phyloP scores from a whole-genome alignment of 441 rosid species.

The Adansonia grandidieri region DNA sequence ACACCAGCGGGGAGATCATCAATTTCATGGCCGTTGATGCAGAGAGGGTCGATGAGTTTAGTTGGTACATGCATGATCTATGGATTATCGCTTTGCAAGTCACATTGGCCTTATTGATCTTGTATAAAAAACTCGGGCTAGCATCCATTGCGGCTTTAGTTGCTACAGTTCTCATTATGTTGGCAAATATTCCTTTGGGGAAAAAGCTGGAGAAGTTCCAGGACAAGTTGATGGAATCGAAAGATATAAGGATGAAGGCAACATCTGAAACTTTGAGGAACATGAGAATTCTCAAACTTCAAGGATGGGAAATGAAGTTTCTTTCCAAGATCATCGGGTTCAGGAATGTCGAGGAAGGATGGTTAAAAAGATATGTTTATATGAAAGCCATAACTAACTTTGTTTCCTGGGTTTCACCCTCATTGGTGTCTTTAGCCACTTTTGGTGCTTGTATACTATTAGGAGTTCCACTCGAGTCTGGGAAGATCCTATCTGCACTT shows the following conservation, averaged over 20 bases:
- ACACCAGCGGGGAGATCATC: constrained; percentile 64
- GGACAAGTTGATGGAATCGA: constrained; percentile 58
- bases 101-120: constrained; percentile 50
- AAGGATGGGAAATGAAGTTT: constrained; percentile 79
- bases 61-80: constrained; percentile 55
- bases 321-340: constrained; percentile 52
- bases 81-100: constrained; percentile 59
- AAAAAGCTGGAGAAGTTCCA: constrained; percentile 50
- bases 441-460: constrained; percentile 56
- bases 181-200: constrained; percentile 57
- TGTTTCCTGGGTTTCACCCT: constrained; percentile 60
- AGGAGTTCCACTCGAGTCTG: constrained; percentile 60
- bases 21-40: constrained; percentile 73
- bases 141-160: constrained; percentile 53
- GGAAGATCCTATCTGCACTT: constrained; percentile 68
- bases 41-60: constrained; percentile 52
- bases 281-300: constrained; percentile 74
- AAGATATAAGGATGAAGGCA: constrained; percentile 64
- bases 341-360: constrained; percentile 47
- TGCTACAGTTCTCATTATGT: constrained; percentile 53
- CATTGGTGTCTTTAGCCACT: constrained; percentile 56
- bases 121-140: constrained; percentile 60
- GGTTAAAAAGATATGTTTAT: constrained; percentile 58
- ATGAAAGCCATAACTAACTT: constrained; percentile 39
- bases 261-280: constrained; percentile 60